Percentiles rank a stretch among this genome's conserved stretches.
Conservation (phyloP, 495 filamentous ascomycete species). For the Daldinia bambusicola region DNA sequence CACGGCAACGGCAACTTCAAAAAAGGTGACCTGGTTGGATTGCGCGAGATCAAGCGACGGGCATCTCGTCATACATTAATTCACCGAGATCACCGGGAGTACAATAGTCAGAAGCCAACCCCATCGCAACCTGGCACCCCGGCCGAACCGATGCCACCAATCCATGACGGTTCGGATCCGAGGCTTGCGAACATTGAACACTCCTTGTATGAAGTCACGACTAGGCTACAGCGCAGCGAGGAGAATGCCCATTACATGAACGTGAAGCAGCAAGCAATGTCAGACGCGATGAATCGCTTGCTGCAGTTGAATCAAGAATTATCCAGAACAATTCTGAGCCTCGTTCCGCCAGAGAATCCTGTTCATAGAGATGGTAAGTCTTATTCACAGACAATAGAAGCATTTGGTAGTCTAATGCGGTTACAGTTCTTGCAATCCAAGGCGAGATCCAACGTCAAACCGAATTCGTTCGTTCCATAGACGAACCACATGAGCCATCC, state of each 20-base stretch:
- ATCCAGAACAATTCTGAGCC: conserved; percentile 73
- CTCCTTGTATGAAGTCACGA: conserved; percentile 80
- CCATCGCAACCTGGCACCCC: conserved; percentile 84
- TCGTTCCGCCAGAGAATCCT: conserved; percentile 72
- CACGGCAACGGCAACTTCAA: conserved; percentile 98
- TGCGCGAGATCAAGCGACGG: conserved; percentile 95
- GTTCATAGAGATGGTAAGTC: conserved; percentile 71
- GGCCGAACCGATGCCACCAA: conserved; percentile 74
- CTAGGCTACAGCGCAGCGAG: conserved; percentile 80
- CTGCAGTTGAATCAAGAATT: conserved; percentile 76
- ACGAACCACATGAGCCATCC: conserved; percentile 79
- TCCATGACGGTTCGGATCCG: conserved; percentile 77
- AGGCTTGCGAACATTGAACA: conserved; percentile 83
- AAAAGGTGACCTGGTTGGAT: conserved; percentile 87
- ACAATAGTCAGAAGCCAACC: conserved; percentile 82
- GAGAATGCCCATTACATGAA: conserved; percentile 82
- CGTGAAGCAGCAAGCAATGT: conserved; percentile 81
- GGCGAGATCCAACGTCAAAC: conserved; percentile 85
- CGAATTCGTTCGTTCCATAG: conserved; percentile 72
- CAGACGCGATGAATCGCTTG: conserved; percentile 81
- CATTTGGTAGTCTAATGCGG: conserved; percentile 44
- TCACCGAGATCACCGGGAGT: conserved; percentile 94
- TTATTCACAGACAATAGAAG: conserved; percentile 17
- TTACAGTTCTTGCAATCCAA: conserved; percentile 79
- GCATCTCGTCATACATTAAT: conserved; percentile 97